A percentile compares a stretch with the other conserved stretches of the same genome.
phyloP scores from a whole-genome alignment of 2,329 filamentous ascomycete species.

The Ploettnerulaceae sp. region DNA sequence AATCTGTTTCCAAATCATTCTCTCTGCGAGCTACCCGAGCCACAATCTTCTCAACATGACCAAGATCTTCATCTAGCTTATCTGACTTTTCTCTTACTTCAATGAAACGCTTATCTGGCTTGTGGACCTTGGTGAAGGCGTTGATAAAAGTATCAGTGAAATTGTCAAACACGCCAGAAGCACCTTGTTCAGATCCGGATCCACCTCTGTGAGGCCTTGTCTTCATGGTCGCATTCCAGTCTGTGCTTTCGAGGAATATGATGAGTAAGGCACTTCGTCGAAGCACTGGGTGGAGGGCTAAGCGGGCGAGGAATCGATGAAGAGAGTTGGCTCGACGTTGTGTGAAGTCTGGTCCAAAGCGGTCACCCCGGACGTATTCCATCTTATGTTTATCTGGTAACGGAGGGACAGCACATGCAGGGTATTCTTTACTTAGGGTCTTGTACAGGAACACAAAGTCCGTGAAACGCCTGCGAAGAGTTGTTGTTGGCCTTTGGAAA shows the following conservation, averaged over 20 bases:
- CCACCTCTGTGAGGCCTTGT: conserved; percentile 64
- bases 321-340: conserved; percentile 82
- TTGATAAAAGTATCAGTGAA: conserved; percentile 97
- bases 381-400: conserved; percentile 98
- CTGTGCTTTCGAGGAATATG: conserved; percentile 83
- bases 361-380: conserved; percentile 95
- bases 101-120: conserved; percentile 88
- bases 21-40: conserved; percentile 84
- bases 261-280: conserved; percentile 78
- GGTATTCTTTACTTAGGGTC: conserved; percentile 79
- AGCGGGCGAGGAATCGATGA: conserved; percentile 81
- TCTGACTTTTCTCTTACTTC: conserved; percentile 89
- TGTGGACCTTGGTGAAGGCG: conserved; percentile 93
- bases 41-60: conserved; percentile 93
- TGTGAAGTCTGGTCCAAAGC: conserved; percentile 92
- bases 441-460: conserved; percentile 98
- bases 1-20: conserved; percentile 80
- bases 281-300: conserved; percentile 83
- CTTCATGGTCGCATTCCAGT: conserved; percentile 97
- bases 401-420: conserved; percentile 87
- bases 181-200: conserved; percentile 42
- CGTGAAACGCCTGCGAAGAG: conserved; percentile 86
- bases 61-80: conserved; percentile 90
- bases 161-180: conserved; percentile 80
- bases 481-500: conserved; percentile 76